Base-by-base conservation (phyloP, 176 grass and related monocot genomes). In the Oryza australiensis region DNA sequence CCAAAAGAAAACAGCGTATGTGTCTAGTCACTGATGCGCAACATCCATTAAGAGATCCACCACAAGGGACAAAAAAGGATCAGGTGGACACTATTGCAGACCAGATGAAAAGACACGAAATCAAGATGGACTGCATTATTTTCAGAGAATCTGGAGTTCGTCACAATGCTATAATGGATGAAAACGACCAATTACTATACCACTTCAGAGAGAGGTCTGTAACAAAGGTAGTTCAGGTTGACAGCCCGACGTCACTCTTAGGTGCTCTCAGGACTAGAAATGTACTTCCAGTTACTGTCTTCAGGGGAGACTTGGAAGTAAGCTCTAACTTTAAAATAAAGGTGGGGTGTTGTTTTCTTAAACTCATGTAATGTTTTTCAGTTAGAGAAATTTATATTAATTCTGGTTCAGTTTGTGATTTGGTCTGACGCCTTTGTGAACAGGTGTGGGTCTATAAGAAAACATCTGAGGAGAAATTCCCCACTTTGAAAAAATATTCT, bases 371-470 rank as follows among this genome's bases (percentile, higher is more conserved):
- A 37, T 74, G 3, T 63, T 81, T 43, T 64, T 53, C 26, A 64
- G 38, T 66, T 28, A 41, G 65, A 80, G 43, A 68, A 84, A 11
- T 80, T 60, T 70, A 13, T 69, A 45, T 26, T 80, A 68, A 27
- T 77, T 53, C 1, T 66, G 29, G 53, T 57, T 85, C 82, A 64
- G 14, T 69, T 81, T 85, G 37, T 64, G 46, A 51, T 51, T 62
- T 85, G 10, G 62, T 84, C 59, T 68, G 43, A 78, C 76, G 24
- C 27, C 29, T 74, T 64, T 92, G 63, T 90, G 64, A 87, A 74
- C 59, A 98, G 95, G 95, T 98, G 55, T 98, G 95, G 92, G 95
- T 89, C 5, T 98, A 94, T 87, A 98, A 98, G 83, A 98, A 98
- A 83, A 93, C 95, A 78, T 86, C 83, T 73, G 92, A 98, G 82